Percentiles rank a stretch among this genome's conserved stretches.
These are phyloP conservation scores for Cystobasidium onofrii DNA, from an alignment of 768 basidiomycete species.

Conservation along the genomic window DNA sequence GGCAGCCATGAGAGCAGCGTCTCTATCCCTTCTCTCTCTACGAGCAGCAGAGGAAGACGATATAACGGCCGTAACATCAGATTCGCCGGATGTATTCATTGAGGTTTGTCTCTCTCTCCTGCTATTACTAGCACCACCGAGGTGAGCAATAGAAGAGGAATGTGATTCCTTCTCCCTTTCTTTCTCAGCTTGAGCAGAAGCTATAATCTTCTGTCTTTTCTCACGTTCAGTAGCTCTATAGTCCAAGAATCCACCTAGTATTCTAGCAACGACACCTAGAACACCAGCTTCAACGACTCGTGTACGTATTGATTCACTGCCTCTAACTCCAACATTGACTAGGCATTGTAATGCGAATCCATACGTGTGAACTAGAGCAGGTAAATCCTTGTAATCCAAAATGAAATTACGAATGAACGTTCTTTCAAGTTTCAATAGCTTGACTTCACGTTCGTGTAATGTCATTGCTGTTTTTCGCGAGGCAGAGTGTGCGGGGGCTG, in stretches of 20 bases:
- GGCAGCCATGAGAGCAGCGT: background rate
- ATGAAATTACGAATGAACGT: background rate
- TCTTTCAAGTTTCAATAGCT: background rate
- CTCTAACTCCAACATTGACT: slow-evolving; percentile 91
- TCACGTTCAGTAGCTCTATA: slow-evolving; percentile 50
- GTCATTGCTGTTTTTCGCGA: background rate
- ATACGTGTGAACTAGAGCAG: slow-evolving; percentile 59
- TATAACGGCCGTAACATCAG: background rate
- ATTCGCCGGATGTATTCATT: background rate
- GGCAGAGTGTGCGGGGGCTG: background rate
- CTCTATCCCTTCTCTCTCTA: background rate
- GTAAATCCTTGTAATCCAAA: slow-evolving; percentile 14
- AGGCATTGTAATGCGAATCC: slow-evolving; percentile 92
- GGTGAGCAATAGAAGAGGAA: background rate
- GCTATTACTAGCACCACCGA: background rate
- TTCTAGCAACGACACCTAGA: slow-evolving; percentile 83
- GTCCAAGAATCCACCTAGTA: slow-evolving; percentile 85
- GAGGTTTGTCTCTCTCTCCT: background rate
- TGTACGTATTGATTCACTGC: slow-evolving; percentile 81
- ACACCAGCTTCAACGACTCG: slow-evolving; percentile 92
- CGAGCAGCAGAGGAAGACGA: background rate
- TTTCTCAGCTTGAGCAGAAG: background rate
- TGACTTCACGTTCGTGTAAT: background rate
- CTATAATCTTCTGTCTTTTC: background rate
- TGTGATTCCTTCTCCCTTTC: background rate